Conservation (phyloP, 805 yeast genomes). For the Pichia californica region DNA sequence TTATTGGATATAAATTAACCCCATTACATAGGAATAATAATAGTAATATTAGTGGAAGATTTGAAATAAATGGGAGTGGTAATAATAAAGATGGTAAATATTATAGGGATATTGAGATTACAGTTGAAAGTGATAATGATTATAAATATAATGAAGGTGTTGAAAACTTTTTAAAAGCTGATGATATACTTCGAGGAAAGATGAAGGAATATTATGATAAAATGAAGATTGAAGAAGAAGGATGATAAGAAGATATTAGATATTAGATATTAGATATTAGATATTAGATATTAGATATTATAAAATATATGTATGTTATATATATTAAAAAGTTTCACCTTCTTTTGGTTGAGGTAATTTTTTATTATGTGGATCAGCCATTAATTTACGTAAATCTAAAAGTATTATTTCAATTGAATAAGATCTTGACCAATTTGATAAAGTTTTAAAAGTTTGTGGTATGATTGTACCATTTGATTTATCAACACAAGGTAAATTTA, state of each 20-base stretch:
- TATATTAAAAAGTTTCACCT: constrained; percentile 45
- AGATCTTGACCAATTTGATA: constrained; percentile 82
- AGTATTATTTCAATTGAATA: constrained; percentile 91
- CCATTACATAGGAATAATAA: constrained; percentile 17
- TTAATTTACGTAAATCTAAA: constrained; percentile 80
- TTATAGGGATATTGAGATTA: constrained; percentile 33
- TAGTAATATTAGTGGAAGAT: constrained; percentile 3
- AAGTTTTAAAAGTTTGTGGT: constrained; percentile 50
- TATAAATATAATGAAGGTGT: constrained; percentile 18
- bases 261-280: too few species aligned
- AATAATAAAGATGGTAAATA: constrained; percentile 5
- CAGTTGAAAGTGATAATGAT: constrained; percentile 31
- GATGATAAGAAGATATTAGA: constrained; percentile 2
- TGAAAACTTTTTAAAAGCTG: constrained; percentile 27
- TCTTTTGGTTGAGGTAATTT: constrained; percentile 88
- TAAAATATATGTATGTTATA: neutral
- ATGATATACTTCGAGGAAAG: constrained; percentile 22
- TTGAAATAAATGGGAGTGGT: neutral
- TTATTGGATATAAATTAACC: constrained; percentile 26
- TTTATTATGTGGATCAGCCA: constrained; percentile 80
- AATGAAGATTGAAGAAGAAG: neutral
- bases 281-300: neutral
- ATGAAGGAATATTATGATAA: constrained; percentile 26
- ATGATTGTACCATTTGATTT: constrained; percentile 49
- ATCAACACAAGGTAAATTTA: constrained; percentile 91